Percentiles rank a stretch among this genome's conserved stretches.
Conservation (phyloP, 176 grass and related monocot species). For the sorghum (Sorghum bicolor) region Sorghum_bicolor_NCBIv3 NC_012870.2:9879501-9880000, state of each 20-base stretch:
- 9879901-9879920: no score
- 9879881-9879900: no score
- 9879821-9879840: not conserved
- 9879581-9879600: conserved; percentile 68
- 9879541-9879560: conserved; percentile 64
- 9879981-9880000: no score
- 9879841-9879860: no score
- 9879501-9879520: conserved; percentile 51
- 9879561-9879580: conserved; percentile 39
- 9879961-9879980: no score
- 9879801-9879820: no score
- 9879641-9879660: not conserved
- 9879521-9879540: conserved; percentile 60
- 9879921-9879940: no score
- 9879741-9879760: not conserved
- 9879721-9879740: not conserved
- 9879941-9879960: no score
- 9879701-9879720: not conserved
- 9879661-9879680: not conserved
- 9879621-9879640: not conserved
- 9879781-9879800: no score
- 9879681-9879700: not conserved
- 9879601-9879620: conserved; percentile 21
- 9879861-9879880: no score
- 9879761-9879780: not conserved